A percentile compares a stretch with the other conserved stretches of the same genome.
Evolutionary conservation across 2,329 filamentous ascomycete genomes (phyloP).

Genomic region (Neodidymelliopsis sp.): DNA sequence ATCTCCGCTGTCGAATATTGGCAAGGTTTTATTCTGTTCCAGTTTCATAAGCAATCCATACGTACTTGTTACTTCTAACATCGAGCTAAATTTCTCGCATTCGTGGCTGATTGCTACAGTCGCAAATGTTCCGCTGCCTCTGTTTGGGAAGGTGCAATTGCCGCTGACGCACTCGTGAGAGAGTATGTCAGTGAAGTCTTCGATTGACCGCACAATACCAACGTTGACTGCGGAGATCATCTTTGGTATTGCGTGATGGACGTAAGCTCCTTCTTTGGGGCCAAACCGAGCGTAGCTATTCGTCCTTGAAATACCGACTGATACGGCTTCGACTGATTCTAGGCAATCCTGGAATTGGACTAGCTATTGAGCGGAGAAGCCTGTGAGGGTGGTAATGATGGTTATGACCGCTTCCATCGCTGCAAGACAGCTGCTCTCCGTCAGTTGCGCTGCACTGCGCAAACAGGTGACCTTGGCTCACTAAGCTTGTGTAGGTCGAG

Average conservation of each 20-base stretch:
- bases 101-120: neutral
- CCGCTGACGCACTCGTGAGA: neutral
- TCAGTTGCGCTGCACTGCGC: no score
- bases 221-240: neutral
- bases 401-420: neutral
- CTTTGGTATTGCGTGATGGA: neutral
- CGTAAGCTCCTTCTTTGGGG: neutral
- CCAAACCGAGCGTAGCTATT: no score
- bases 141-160: neutral
- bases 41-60: neutral
- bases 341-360: neutral
- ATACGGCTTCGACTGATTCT: neutral
- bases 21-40: no score
- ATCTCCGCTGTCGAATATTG: no score
- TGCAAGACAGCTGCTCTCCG: neutral
- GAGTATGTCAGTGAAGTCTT: neutral
- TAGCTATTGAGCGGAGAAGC: neutral
- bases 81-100: neutral
- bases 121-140: neutral
- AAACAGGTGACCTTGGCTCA: neutral
- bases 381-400: neutral
- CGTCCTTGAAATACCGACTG: neutral
- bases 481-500: constrained; percentile 5
- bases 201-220: neutral
- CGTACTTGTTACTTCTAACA: no score